Evolutionary conservation across 2,329 filamentous ascomycete species (phyloP), one percentile per base, ranked within the genome.

Genomic region (Plenodomus tracheiphilus): DNA sequence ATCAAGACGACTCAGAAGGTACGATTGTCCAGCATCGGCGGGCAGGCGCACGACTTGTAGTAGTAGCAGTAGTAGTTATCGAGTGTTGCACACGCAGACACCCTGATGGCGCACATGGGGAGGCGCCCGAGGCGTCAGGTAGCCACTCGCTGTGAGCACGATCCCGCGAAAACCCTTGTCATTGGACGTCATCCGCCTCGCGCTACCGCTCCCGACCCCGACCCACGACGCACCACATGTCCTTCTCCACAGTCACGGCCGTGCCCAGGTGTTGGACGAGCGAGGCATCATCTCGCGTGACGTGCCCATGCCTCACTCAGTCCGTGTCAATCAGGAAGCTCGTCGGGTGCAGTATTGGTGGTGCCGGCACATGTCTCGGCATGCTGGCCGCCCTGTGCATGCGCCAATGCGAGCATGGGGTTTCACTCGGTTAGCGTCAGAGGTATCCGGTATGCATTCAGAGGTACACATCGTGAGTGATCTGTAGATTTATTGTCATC

Each of bases 151-250:
- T 43, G 46, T 32, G 48, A 50, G 59, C 59, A 63, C 59, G 58
- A 59, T 61, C 56, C 52, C 46, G 30, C 36, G 34, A 17, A 36
- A 36, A 47, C 43, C 54, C 53, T 47, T 55, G 59, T 46, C 47
- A 64, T 63, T 63, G 61, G 61, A 54, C 59, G 56, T 64, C 61
- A 60, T 53, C 22, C 44, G 36, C 11, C 42, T 5, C 22, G 17
- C 43, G 20, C 47, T 48, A 43, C 51, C 37, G 22, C 22, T 25
- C 22, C 20, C n/a, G n/a, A n/a, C n/a, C 44, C 36, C 47, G 35
- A 41, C 34, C 43, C 16, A 13, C 7, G 2, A 0, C 19, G 37
- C 28, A 28, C 20, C 52, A 54, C 48, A 48, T 43, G 49, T 16
- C 25, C 46, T 36, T 35, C 40, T 42, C 36, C 45, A 47, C 43